phyloP scores from a whole-genome alignment of 2,329 filamentous ascomycete species.

The Orbilia javanica region DNA sequence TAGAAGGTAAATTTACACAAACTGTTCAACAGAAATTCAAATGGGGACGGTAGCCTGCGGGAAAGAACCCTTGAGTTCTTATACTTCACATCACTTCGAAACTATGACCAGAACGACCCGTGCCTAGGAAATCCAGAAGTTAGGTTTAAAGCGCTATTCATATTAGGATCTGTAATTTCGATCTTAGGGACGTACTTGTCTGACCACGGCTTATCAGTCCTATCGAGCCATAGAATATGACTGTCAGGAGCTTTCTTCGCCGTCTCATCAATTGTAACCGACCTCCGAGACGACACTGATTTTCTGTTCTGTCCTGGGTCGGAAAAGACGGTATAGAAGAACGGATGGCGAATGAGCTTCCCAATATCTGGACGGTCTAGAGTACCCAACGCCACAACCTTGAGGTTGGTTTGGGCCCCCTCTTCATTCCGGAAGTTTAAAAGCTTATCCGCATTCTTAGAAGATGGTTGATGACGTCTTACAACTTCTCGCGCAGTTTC shows the following conservation, averaged over 20 bases:
- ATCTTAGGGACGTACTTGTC: constrained; percentile 13
- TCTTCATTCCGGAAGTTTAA: not conserved
- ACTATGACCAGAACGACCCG: constrained; percentile 40
- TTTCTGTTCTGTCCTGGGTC: not conserved
- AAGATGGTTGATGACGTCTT: not conserved
- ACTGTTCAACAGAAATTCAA: no score
- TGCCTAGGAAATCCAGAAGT: constrained; percentile 5
- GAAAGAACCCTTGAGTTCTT: no score
- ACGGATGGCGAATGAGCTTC: not conserved
- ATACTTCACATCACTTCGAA: no score
- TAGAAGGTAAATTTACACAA: no score
- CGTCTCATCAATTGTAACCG: not conserved
- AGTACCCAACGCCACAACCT: not conserved
- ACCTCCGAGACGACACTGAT: not conserved
- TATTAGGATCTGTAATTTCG: not conserved
- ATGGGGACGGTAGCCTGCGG: no score
- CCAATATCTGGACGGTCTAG: not conserved
- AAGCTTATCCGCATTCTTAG: not conserved
- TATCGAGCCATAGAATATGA: constrained; percentile 42
- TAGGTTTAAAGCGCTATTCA: not conserved
- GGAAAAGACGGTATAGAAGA: not conserved
- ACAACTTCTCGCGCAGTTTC: not conserved
- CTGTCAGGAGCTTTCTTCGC: not conserved
- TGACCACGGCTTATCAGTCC: constrained; percentile 33
- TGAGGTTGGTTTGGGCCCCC: not conserved